A percentile compares a stretch with the other conserved stretches of the same genome.
Evolutionary conservation across 2,329 filamentous ascomycete species (phyloP).

Genomic region (Penicillium sp.): DNA sequence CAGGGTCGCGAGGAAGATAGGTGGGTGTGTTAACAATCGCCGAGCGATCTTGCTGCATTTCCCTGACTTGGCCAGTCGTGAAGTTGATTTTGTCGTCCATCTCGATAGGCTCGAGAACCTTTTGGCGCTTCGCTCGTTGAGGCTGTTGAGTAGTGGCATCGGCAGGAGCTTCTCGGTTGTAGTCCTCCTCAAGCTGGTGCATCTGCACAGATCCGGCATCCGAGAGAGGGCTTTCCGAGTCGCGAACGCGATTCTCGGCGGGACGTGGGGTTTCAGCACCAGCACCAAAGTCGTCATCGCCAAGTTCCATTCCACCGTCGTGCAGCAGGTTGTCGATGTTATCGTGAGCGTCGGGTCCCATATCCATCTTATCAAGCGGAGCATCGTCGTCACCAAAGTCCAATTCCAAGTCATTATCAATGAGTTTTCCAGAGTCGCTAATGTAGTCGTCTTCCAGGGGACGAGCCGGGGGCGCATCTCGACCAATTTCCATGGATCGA

Average conservation of each 20-base stretch:
- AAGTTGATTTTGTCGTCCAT: constrained; percentile 83
- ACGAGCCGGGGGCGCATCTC: constrained; percentile 75
- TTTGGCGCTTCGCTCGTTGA: constrained; percentile 78
- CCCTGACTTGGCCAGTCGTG: constrained; percentile 76
- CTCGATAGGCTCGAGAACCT: constrained; percentile 67
- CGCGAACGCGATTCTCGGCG: constrained; percentile 57
- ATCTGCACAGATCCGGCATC: constrained; percentile 69
- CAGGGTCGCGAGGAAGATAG: constrained; percentile 85
- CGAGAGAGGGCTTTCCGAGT: constrained; percentile 72
- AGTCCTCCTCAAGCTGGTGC: constrained; percentile 56
- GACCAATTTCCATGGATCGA: constrained; percentile 82
- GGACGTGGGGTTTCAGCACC: constrained; percentile 59
- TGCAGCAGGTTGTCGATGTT: constrained; percentile 63
- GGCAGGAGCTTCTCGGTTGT: constrained; percentile 21
- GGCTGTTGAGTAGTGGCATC: constrained; percentile 58
- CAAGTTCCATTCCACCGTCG: constrained; percentile 58
- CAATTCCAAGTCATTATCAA: constrained; percentile 55
- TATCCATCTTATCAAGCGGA: constrained; percentile 45
- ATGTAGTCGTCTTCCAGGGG: constrained; percentile 60
- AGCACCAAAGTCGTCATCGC: constrained; percentile 63
- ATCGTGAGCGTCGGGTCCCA: constrained; percentile 44
- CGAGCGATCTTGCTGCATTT: constrained; percentile 82
- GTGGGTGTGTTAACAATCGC: constrained; percentile 82
- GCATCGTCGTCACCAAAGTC: constrained; percentile 54
- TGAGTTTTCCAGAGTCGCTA: constrained; percentile 67